A percentile compares a stretch with the other conserved stretches of the same genome.
These are phyloP conservation scores for Striga hermonthica DNA, from an alignment of 305 asterid species.

Conservation along the genomic window DNA sequence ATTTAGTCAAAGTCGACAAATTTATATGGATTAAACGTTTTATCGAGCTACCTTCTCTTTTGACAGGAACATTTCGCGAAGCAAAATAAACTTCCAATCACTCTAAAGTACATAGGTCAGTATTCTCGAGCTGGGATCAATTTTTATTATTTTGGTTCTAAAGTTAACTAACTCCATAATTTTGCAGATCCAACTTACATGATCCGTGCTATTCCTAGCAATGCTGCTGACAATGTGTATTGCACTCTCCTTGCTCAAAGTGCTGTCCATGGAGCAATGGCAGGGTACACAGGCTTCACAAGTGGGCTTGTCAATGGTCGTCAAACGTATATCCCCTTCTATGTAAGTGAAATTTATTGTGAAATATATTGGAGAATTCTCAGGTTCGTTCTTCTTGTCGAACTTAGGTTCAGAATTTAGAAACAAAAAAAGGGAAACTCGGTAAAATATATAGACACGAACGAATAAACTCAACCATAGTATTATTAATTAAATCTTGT, in stretches of 20 bases:
- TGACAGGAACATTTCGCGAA: conserved; percentile 60
- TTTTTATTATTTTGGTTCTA: neutral
- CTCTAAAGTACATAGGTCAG: conserved; percentile 75
- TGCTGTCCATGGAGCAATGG: conserved; percentile 86
- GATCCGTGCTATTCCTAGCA: conserved; percentile 88
- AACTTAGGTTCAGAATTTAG: neutral
- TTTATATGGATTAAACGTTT: conserved; percentile 6
- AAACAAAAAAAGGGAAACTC: no score
- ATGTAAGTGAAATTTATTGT: conserved; percentile 42
- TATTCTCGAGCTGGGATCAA: conserved; percentile 8
- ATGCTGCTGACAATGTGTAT: conserved; percentile 77
- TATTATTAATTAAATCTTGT: no score
- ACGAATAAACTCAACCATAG: no score
- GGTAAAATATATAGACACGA: no score
- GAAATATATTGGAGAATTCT: conserved; percentile 12
- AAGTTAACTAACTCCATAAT: conserved; percentile 28
- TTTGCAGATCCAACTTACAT: conserved; percentile 80
- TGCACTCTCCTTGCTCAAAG: conserved; percentile 88
- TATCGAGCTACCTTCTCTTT: conserved; percentile 30
- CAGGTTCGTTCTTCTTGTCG: conserved; percentile 3
- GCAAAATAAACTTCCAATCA: conserved; percentile 41
- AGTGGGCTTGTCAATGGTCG: conserved; percentile 78
- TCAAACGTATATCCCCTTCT: conserved; percentile 71
- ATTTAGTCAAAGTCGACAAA: conserved; percentile 8
- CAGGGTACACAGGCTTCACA: conserved; percentile 77